Evolutionary conservation across 176 grass and related monocot genomes (phyloP).

Genomic region (Pharus latifolius): DNA sequence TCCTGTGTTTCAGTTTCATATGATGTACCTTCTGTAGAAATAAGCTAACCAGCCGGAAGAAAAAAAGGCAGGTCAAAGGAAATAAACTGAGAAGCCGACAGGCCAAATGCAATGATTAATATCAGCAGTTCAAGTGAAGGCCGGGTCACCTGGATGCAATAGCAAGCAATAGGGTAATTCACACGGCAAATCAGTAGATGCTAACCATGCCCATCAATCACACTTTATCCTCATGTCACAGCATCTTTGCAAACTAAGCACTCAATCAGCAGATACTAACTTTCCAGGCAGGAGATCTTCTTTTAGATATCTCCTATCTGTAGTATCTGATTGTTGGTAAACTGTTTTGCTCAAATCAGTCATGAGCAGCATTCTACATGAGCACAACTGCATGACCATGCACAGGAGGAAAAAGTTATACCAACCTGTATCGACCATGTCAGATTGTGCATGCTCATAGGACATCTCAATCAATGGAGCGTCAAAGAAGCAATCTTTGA

Average conservation of each 20-base stretch:
- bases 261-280: neutral
- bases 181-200: neutral
- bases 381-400: neutral
- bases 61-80: too few relatives aligned
- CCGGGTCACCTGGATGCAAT: neutral
- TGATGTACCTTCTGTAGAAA: too few relatives aligned
- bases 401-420: neutral
- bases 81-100: neutral
- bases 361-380: neutral
- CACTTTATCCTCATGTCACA: neutral
- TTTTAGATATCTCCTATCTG: conserved; percentile 16
- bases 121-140: neutral
- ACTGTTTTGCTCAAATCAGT: neutral
- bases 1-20: neutral
- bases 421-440: conserved; percentile 1
- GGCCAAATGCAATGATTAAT: neutral
- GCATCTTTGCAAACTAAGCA: neutral
- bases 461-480: neutral
- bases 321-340: neutral
- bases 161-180: neutral
- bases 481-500: conserved; percentile 16
- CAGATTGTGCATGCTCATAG: neutral
- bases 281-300: conserved; percentile 10
- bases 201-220: conserved; percentile 3
- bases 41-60: too few relatives aligned